Evolutionary conservation across 78 protist genomes (phyloP), one percentile per base, ranked within the genome.

Genomic region (Dictyostelium purpureum): DNA sequence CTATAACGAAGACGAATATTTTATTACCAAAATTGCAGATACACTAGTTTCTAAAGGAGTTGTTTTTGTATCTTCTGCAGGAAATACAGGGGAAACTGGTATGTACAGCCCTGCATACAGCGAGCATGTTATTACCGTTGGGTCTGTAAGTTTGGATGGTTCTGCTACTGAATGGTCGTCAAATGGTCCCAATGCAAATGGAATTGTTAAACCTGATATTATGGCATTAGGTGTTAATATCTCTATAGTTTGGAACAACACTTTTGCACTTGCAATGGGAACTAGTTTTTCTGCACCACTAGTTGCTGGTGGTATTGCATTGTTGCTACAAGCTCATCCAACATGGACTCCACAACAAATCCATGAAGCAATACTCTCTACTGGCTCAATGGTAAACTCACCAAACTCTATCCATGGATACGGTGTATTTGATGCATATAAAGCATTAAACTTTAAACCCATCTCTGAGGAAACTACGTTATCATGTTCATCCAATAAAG

Each of bases 171-270:
- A 77, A 19, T 89, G 77, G 56, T 57, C 79, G 0, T 67, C 95
- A 0, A 43, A 70, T 5, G 95, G 95, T 11, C 95, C 95, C 5
- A 69, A 89, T 0, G 52, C 95, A 21, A 89, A 90, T 49, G 88
- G 87, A 18, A n/a, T 79, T 38, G 45, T 78, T 1, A 90, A 90
- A 63, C 95, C 95, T 21, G 95, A 90, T 63, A 57, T 90, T 14
- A 42, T 67, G 14, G 95, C 77, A 24, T 2, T 43, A 0, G 95
- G 88, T 19, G 52, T 79, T 38, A 5, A 31, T 56, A 82, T 89
- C 1, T 38, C 73, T 38, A 0, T 52, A 31, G 21, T 24, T 10
- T 16, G 42, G 1, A 16, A 47, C 6, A 21, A 37, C 14, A 24
- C n/a, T 7, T 78, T 79, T 49, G 0, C 35, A 35, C 33, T 21